Percentiles rank a stretch among this genome's conserved stretches.
Evolutionary conservation across 306 rosid genomes (phyloP).

Genomic region (barrel medic (Medicago truncatula)): DNA sequence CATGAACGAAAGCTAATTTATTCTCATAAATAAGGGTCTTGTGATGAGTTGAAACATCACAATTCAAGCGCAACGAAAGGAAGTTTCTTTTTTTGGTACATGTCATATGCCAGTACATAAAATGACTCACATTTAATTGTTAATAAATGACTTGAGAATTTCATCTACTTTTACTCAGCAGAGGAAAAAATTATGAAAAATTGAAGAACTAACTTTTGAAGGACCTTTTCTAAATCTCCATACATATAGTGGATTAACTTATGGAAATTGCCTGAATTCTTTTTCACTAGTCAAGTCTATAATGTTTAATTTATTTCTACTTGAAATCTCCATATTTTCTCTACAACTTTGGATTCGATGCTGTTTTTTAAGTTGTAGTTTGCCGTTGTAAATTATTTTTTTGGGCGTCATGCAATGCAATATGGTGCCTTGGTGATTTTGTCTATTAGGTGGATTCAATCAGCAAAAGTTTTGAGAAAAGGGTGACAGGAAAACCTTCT

Average conservation of each 20-base stretch:
- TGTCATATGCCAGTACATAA: background rate
- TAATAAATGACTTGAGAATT: background rate
- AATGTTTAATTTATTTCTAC: background rate
- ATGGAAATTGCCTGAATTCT: background rate
- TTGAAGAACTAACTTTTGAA: background rate
- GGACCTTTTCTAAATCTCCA: background rate
- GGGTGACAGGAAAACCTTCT: conserved; percentile 48
- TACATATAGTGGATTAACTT: background rate
- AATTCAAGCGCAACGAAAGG: background rate
- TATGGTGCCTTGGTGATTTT: conserved; percentile 19
- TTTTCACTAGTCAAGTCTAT: background rate
- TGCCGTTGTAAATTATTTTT: background rate
- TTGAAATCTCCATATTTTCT: background rate
- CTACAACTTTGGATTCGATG: background rate
- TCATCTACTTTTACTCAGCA: background rate
- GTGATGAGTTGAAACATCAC: background rate
- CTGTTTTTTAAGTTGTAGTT: conserved; percentile 1
- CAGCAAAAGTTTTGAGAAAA: conserved; percentile 35
- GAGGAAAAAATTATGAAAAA: background rate
- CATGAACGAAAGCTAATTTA: background rate
- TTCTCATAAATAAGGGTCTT: background rate
- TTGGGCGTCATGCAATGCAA: conserved; percentile 5
- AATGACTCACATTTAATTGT: background rate
- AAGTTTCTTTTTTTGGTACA: background rate
- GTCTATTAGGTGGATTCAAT: conserved; percentile 44